phyloP scores from a whole-genome alignment of 768 basidiomycete genomes.

The Pulveroboletus sp. region DNA sequence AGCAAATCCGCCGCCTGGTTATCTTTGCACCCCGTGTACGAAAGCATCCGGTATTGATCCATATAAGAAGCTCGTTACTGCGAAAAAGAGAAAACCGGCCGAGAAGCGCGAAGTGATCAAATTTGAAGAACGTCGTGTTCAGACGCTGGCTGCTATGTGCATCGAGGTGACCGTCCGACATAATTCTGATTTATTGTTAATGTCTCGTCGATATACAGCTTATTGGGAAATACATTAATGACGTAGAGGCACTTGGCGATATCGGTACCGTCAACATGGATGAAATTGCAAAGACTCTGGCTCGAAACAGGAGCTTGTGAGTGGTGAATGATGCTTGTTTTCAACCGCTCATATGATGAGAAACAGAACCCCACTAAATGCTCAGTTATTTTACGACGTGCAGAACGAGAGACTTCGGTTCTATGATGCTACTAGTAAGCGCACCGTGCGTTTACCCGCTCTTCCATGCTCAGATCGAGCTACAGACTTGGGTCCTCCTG shows the following conservation, averaged over 20 bases:
- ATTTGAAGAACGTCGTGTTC: slow-evolving; percentile 69
- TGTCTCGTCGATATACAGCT: slow-evolving; percentile 43
- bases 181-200: neutral
- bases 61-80: slow-evolving; percentile 73
- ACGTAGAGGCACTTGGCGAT: slow-evolving; percentile 86
- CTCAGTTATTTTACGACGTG: slow-evolving; percentile 78
- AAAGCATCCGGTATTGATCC: slow-evolving; percentile 77
- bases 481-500: slow-evolving; percentile 67
- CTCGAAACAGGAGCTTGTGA: slow-evolving; percentile 78
- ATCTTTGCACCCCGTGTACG: slow-evolving; percentile 81
- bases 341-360: neutral
- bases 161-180: slow-evolving; percentile 52
- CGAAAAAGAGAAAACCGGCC: slow-evolving; percentile 59
- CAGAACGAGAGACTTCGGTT: slow-evolving; percentile 65
- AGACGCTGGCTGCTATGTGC: slow-evolving; percentile 74
- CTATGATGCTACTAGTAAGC: slow-evolving; percentile 88
- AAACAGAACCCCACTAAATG: slow-evolving; percentile 73
- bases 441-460: neutral
- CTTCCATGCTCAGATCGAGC: slow-evolving; percentile 1
- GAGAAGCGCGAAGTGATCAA: slow-evolving; percentile 68
- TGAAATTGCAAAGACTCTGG: slow-evolving; percentile 77
- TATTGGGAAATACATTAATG: slow-evolving; percentile 81
- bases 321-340: slow-evolving; percentile 29
- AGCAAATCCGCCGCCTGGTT: slow-evolving; percentile 67
- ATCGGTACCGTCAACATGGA: slow-evolving; percentile 85